Percentiles rank a stretch among this genome's conserved stretches.
Conservation (phyloP, 202 grass and related monocot genomes). For the Sporobolus alterniflorus region DNA sequence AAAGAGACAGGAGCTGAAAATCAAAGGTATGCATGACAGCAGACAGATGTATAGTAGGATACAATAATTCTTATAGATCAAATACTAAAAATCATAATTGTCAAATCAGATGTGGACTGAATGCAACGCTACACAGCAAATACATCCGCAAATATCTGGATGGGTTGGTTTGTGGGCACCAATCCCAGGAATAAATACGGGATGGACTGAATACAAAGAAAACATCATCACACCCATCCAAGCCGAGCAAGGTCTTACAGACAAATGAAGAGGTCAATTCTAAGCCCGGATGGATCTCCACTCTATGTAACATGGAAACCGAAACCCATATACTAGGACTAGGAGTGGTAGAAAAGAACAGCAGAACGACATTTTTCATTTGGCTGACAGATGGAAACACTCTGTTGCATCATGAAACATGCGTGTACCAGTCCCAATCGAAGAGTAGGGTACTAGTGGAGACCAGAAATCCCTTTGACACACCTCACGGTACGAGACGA, state of each 20-base stretch:
- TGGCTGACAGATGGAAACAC: not conserved
- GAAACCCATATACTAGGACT: too few species aligned
- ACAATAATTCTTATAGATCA: not conserved
- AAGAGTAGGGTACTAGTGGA: not conserved
- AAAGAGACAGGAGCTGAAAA: not conserved
- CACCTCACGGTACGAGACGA: not conserved
- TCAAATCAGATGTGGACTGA: not conserved
- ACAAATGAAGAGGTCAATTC: not conserved
- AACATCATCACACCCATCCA: not conserved
- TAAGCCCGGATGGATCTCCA: conserved; percentile 6
- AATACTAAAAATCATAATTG: not conserved
- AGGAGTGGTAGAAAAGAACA: not conserved
- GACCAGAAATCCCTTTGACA: conserved; percentile 14
- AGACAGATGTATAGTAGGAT: not conserved
- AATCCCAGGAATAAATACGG: not conserved
- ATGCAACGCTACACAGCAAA: not conserved
- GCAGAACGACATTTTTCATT: not conserved
- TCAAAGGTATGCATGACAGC: not conserved
- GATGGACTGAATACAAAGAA: not conserved
- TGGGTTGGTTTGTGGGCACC: not conserved
- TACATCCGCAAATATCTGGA: not conserved
- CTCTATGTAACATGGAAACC: not conserved
- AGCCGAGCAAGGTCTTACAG: conserved; percentile 14
- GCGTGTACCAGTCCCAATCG: too few species aligned
- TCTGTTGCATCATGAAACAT: not conserved